phyloP scores from a whole-genome alignment of 768 basidiomycete species.

The Mycena rebaudengoi region DNA sequence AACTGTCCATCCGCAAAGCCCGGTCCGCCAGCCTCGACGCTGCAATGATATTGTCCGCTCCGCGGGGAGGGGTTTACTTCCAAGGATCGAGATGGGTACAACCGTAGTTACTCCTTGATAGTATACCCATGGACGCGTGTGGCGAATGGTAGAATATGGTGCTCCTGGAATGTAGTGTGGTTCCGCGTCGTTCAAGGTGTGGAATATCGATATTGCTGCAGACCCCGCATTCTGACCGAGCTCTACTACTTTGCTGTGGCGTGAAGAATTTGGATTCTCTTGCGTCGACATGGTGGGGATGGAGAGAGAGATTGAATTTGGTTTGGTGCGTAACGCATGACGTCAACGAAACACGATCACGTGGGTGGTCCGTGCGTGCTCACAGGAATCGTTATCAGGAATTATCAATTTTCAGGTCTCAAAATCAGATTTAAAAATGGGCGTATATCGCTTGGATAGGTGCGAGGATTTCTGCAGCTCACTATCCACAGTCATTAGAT shows the following conservation, averaged over 20 bases:
- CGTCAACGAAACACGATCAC: not conserved
- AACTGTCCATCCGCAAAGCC: constrained; percentile 5
- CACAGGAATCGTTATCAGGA: too few species aligned
- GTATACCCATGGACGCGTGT: constrained; percentile 50
- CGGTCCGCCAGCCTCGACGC: constrained; percentile 41
- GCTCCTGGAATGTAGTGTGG: constrained; percentile 53
- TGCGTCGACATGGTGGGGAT: constrained; percentile 14
- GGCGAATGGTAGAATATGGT: constrained; percentile 51
- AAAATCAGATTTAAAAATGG: too few species aligned
- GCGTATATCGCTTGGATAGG: too few species aligned
- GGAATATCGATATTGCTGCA: constrained; percentile 44
- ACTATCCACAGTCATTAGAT: too few species aligned
- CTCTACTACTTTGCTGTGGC: not conserved
- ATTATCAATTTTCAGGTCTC: too few species aligned
- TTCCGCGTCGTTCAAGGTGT: constrained; percentile 50
- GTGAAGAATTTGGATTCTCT: constrained; percentile 11
- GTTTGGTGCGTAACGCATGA: constrained; percentile 33
- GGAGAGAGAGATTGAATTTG: not conserved
- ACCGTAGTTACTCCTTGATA: constrained; percentile 48
- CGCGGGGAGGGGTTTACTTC: constrained; percentile 2
- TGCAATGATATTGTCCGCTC: constrained; percentile 40
- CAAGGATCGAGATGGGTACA: constrained; percentile 42
- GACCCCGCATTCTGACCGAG: constrained; percentile 32
- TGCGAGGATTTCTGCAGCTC: too few species aligned
- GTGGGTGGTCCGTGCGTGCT: too few species aligned